Base-by-base conservation (phyloP, 179 eudicot genomes). In the Monotropa hypopitys region DNA sequence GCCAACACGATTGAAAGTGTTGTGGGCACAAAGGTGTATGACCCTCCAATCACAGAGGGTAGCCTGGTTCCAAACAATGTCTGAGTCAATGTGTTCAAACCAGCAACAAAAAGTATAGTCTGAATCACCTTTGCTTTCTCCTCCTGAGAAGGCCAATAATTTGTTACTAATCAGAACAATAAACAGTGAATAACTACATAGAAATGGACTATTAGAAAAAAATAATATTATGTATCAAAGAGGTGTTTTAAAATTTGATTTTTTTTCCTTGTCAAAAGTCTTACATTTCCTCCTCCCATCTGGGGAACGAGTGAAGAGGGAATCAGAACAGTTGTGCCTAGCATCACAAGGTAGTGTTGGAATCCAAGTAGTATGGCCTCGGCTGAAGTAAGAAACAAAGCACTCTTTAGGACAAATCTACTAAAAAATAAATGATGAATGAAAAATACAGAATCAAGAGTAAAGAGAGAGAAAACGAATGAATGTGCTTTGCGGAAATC, bases 271-370 rank as follows among this genome's bases (percentile, higher is more conserved):
- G 5, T 26, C 15, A 42, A 70, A 77, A 76, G 63, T 33, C 87
- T 86, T 93, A 95, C 99, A 80, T 90, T 85, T 78, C 92, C 92
- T 78, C 99, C 99, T 80, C 99, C 99, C 99, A 95, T 95, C 74
- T 91, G 97, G 10, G 97, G 94, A 74, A 88, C 91, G 65, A 95
- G 84, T 75, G 84, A 79, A 13, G 98, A 82, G 47, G 99, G 98
- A 80, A 95, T 95, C 42, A 93, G 88, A 77, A 95, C 98, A 9
- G 94, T 90, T 69, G 99, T 95, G 56, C 99, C 99, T 51, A 95
- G 91, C 97, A 91, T 93, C 83, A 95, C 97, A 82, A 95, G 82
- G 80, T 93, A 95, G 83, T 96, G 99, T 51, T 96, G 99, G 85
- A 96, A 96, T 40, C 98, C 99, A 73, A 96, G 96, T 3, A 93